These are phyloP conservation scores for Neoarthrinium moseri DNA, from an alignment of 2,329 filamentous ascomycete species.

Conservation along the genomic window DNA sequence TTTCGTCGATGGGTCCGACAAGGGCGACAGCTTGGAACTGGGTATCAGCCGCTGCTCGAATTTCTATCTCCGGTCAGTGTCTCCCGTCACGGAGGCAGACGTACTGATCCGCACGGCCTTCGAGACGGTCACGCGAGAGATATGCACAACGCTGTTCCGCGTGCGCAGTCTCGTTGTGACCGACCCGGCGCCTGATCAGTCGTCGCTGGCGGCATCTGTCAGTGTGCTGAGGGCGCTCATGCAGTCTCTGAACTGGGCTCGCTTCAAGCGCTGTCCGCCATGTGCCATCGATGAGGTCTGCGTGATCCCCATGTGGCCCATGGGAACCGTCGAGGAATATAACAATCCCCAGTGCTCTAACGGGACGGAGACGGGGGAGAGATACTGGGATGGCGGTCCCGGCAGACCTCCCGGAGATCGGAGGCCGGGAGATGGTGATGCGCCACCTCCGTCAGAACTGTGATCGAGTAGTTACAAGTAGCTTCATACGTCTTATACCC, in stretches of 20 bases:
- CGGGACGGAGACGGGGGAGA: conserved; percentile 10
- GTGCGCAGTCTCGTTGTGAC: conserved; percentile 2
- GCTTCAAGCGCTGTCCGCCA: conserved; percentile 17
- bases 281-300: conserved; percentile 18
- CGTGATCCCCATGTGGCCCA: conserved; percentile 19
- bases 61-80: conserved; percentile 26
- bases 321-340: conserved; percentile 15
- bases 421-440: neutral
- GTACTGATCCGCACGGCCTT: conserved; percentile 23
- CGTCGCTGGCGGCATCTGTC: conserved; percentile 2
- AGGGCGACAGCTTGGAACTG: conserved; percentile 24
- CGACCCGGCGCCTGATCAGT: conserved; percentile 5
- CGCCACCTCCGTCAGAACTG: conserved; percentile 3
- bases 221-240: conserved; percentile 12
- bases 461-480: neutral
- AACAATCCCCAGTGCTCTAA: conserved; percentile 16
- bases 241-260: conserved; percentile 13
- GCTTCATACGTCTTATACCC: too few species aligned
- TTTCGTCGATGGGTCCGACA: conserved; percentile 21
- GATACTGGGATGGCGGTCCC: conserved; percentile 12
- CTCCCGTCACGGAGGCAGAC: conserved; percentile 18
- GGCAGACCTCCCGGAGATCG: neutral
- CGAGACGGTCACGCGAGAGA: conserved; percentile 18
- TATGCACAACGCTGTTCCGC: conserved; percentile 18
- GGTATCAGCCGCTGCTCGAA: conserved; percentile 36